Evolutionary conservation across 208 protist genomes (phyloP).

Genomic region (Trypanosoma scelopori): DNA sequence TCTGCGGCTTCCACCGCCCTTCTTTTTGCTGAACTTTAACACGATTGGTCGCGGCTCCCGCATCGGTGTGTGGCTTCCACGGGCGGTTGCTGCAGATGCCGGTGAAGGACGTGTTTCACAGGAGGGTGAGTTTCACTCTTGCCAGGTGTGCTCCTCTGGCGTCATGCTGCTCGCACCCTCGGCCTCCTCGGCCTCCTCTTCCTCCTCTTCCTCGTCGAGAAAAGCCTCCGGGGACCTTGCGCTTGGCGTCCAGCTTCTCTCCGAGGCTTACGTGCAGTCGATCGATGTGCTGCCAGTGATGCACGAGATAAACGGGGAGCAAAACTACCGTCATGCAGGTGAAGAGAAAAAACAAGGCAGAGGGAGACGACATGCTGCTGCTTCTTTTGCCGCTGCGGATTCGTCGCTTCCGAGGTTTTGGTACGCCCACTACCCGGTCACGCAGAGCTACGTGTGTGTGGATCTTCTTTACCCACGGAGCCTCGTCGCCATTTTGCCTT

Average conservation of each 20-base stretch:
- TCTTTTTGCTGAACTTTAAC: conserved; percentile 65
- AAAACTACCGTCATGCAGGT: background rate
- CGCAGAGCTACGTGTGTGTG: conserved; percentile 29
- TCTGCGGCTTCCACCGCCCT: conserved; percentile 50
- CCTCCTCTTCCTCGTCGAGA: background rate
- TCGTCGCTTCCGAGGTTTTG: conserved; percentile 12
- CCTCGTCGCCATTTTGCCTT: conserved; percentile 14
- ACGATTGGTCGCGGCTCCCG: conserved; percentile 40
- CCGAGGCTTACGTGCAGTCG: conserved; percentile 15
- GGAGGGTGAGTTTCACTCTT: conserved; percentile 37
- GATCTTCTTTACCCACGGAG: conserved; percentile 26
- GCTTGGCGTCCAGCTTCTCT: conserved; percentile 22
- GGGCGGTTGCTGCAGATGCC: background rate
- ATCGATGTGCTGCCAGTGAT: conserved; percentile 6
- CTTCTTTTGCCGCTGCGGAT: background rate
- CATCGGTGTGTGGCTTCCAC: conserved; percentile 50
- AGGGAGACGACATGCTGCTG: background rate
- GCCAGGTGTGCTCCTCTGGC: conserved; percentile 31
- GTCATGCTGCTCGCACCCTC: conserved; percentile 16
- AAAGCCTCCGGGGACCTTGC: conserved; percentile 12
- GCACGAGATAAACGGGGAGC: background rate
- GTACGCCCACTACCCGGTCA: conserved; percentile 2
- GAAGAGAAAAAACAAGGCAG: conserved; percentile 2
- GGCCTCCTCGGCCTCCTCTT: background rate
- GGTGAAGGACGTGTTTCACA: background rate